Conservation (phyloP, 345 rosid genomes). For the Passiflora organensis region DNA sequence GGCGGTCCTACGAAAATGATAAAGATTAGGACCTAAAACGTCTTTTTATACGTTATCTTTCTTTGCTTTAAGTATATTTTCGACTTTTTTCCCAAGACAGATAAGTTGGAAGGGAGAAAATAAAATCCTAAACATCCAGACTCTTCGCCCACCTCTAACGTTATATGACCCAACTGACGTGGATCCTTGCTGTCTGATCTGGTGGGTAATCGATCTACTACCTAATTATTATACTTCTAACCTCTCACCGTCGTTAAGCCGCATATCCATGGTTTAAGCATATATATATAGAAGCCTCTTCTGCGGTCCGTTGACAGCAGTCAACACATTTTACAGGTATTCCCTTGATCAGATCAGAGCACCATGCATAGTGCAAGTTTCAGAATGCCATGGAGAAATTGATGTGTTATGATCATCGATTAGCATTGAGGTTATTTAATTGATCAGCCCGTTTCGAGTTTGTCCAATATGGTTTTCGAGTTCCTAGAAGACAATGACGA, state of each 20-base stretch:
- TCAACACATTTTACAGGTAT: slow-evolving; percentile 11
- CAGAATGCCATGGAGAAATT: no score
- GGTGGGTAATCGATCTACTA: slow-evolving; percentile 23
- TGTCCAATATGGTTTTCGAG: slow-evolving; percentile 13
- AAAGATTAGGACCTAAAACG: not conserved
- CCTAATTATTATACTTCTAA: slow-evolving; percentile 16
- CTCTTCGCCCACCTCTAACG: no score
- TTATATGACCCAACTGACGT: slow-evolving; percentile 39
- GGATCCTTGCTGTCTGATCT: slow-evolving; percentile 38
- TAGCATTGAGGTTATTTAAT: no score
- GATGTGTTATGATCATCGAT: no score
- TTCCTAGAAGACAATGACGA: slow-evolving; percentile 39
- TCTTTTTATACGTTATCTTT: not conserved
- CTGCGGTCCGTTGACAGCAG: not conserved
- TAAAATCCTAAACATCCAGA: no score
- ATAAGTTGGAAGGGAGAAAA: no score
- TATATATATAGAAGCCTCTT: slow-evolving; percentile 21
- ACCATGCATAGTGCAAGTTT: not conserved
- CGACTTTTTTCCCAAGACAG: no score
- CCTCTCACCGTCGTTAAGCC: no score
- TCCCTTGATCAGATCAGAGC: no score
- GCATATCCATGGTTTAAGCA: not conserved
- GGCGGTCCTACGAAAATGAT: not conserved
- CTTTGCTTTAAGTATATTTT: not conserved
- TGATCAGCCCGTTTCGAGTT: not conserved